Evolutionary conservation across 805 yeast species (phyloP).

Genomic region (Metschnikowia arizonensis): DNA sequence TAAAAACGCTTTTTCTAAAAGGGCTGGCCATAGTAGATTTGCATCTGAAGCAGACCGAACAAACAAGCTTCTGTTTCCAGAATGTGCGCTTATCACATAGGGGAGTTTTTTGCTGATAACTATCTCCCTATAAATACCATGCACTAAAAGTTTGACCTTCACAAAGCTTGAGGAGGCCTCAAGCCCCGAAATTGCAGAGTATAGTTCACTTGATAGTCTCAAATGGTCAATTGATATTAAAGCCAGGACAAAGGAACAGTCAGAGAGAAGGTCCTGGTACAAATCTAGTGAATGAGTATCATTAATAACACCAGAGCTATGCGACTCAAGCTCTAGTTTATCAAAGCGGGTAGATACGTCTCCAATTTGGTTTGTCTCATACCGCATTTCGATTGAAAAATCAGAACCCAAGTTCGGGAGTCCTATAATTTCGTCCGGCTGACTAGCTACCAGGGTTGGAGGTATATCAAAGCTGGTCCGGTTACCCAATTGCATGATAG

Average conservation of each 20-base stretch:
- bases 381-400: neutral
- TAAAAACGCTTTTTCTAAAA: slow-evolving; percentile 75
- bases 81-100: slow-evolving; percentile 12
- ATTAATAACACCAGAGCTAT: neutral
- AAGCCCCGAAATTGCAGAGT: slow-evolving; percentile 22
- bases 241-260: slow-evolving; percentile 76
- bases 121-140: slow-evolving; percentile 50
- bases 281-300: slow-evolving; percentile 17
- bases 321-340: neutral
- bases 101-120: slow-evolving; percentile 48
- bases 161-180: slow-evolving; percentile 18
- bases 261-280: slow-evolving; percentile 50
- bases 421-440: slow-evolving; percentile 3
- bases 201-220: slow-evolving; percentile 13
- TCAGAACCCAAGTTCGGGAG: slow-evolving; percentile 6
- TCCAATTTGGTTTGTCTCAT: neutral
- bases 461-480: slow-evolving; percentile 7
- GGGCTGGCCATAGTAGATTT: slow-evolving; percentile 56
- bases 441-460: slow-evolving; percentile 1
- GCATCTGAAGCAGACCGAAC: slow-evolving; percentile 35
- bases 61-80: slow-evolving; percentile 25
- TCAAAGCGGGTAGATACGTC: neutral
- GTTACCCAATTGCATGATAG: slow-evolving; percentile 9
- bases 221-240: slow-evolving; percentile 45
- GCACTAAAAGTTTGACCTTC: slow-evolving; percentile 42